Evolutionary conservation across 176 grass and related monocot species (phyloP), one percentile per base, ranked within the genome.

Genomic region (Dactylis glomerata): DNA sequence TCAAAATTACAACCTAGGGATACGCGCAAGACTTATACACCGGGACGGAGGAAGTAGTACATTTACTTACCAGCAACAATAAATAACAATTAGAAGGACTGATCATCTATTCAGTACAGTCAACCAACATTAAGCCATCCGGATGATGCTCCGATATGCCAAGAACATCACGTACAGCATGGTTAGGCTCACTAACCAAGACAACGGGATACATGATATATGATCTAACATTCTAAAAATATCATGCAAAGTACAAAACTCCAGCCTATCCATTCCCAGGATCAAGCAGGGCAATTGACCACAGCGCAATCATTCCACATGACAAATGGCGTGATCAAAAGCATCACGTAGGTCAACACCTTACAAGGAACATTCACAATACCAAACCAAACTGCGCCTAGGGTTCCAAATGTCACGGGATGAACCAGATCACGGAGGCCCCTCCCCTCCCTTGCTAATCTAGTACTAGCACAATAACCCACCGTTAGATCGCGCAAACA

Each of bases 371-470:
- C 71, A 63, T 42, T 22, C 69, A 38, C 31, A 23, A 23, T 22
- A 26, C 44, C 32, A 33, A 65, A 45, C 55, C 44, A 37, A 55
- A 64, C 8, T 56, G 23, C 32, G 20, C 34, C 45, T 69, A 54
- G 33, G 66, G 38, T 13, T 61, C 66, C 16, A 65, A 33, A 52
- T 0, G 8, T 14, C 33, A 12, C 41, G 40, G 3, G 17, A 50
- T 20, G 72, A 72, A 72, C 14, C 54, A 68, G 88, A 66, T 90
- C 65, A 26, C 34, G 6, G 26, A 26, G 69, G 16, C 17, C 34
- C 36, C 10, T 41, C 67, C 1, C 5, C 0, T 45, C 34, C 12
- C 27, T 8, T 24, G 28, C 74, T 17, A 38, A 30, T 30, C 33
- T n/a, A n/a, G n/a, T 45, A 40, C 45, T 10, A 27, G 38, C 14